Conservation (phyloP, 2,329 filamentous ascomycete genomes). For the Penicillium polonicum region DNA sequence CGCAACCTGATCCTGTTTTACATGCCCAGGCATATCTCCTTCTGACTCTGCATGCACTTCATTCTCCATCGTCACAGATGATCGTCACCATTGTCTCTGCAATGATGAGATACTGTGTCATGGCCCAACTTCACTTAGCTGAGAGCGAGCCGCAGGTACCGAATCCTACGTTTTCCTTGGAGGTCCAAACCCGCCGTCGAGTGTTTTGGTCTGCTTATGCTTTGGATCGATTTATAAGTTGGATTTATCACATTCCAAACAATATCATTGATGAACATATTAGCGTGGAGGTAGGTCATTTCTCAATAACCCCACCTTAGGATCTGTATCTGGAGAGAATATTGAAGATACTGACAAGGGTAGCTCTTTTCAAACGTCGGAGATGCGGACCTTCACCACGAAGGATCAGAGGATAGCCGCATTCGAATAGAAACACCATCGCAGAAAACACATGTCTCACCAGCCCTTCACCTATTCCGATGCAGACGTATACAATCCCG, state of each 20-base stretch:
- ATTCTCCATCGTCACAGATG: constrained; percentile 18
- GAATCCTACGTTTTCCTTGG: constrained; percentile 5
- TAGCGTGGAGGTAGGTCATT: constrained; percentile 10
- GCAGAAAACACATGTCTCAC: constrained; percentile 18
- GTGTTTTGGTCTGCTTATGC: constrained; percentile 21
- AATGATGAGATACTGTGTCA: constrained; percentile 18
- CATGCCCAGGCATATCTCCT: constrained; percentile 19
- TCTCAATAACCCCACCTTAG: no score
- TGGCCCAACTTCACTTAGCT: constrained; percentile 14
- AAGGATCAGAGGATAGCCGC: background rate
- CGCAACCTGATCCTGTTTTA: constrained; percentile 7
- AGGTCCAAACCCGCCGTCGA: constrained; percentile 18
- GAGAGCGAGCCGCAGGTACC: constrained; percentile 8
- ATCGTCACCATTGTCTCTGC: constrained; percentile 17
- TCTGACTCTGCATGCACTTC: constrained; percentile 17
- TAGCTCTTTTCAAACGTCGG: constrained; percentile 19
- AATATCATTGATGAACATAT: constrained; percentile 17
- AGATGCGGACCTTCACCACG: constrained; percentile 8
- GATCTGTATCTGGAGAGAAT: no score
- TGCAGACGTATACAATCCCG: constrained; percentile 18
- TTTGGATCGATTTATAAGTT: constrained; percentile 18
- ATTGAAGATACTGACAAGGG: background rate
- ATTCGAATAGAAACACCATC: constrained; percentile 3
- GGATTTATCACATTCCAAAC: constrained; percentile 20
- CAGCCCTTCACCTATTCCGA: constrained; percentile 16